Conservation (phyloP, 2,329 filamentous ascomycete genomes). For the Tolypocladium sp. region DNA sequence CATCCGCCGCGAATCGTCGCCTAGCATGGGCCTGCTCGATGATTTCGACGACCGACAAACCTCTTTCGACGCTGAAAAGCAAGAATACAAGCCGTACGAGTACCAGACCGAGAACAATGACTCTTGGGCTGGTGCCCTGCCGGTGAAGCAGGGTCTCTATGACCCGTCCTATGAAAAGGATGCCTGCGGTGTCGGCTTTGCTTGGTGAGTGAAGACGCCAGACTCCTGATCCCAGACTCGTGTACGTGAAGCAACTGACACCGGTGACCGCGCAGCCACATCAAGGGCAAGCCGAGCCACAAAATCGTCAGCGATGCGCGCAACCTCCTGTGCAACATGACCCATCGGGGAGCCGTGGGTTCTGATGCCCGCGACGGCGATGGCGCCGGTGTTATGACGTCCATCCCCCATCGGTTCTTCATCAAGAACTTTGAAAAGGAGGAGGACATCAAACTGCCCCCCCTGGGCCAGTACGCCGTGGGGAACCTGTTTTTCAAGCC, state of each 20-base stretch:
- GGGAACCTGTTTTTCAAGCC: constrained; percentile 99
- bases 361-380: constrained; percentile 97
- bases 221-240: background rate
- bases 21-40: constrained; percentile 59
- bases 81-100: constrained; percentile 63
- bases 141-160: constrained; percentile 97
- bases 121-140: constrained; percentile 90
- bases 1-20: constrained; percentile 32
- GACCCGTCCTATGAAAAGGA: constrained; percentile 95
- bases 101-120: constrained; percentile 78
- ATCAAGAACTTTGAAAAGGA: constrained; percentile 96
- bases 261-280: constrained; percentile 54
- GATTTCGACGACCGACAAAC: constrained; percentile 62
- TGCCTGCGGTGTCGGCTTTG: constrained; percentile 98
- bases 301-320: constrained; percentile 91
- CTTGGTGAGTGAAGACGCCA: constrained; percentile 59
- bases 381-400: constrained; percentile 98
- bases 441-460: constrained; percentile 78
- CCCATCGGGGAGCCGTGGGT: constrained; percentile 94
- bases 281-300: constrained; percentile 94
- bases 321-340: constrained; percentile 98
- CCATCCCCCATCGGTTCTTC: constrained; percentile 96
- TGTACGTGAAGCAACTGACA: constrained; percentile 8
- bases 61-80: constrained; percentile 49
- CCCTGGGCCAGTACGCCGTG: constrained; percentile 87